These are phyloP conservation scores for Trebouxia sp. DNA, from an alignment of 139 green algal species.

Conservation along the genomic window DNA sequence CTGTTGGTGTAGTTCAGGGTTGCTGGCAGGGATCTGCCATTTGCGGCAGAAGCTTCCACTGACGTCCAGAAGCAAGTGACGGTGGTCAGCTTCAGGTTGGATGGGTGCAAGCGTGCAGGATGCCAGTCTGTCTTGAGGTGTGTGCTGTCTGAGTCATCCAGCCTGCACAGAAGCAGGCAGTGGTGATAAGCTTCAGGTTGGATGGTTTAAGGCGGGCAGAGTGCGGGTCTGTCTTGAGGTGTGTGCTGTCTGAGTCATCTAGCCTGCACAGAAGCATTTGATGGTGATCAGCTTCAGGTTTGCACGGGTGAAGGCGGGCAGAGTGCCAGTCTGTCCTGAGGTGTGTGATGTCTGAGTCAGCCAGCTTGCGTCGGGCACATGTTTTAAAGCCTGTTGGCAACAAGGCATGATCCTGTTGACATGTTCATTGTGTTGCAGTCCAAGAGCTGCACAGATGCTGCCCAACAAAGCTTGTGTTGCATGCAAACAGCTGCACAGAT, in stretches of 20 bases:
- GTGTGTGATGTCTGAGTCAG: neutral
- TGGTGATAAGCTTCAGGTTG: neutral
- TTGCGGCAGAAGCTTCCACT: neutral
- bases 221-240: neutral
- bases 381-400: too few species aligned
- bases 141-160: neutral
- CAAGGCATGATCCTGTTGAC: too few species aligned
- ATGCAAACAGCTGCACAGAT: too few species aligned
- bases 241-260: neutral
- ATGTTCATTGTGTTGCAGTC: too few species aligned
- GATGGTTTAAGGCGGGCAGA: neutral
- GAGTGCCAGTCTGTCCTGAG: neutral
- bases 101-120: neutral
- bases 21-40: neutral
- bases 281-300: neutral
- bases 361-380: too few species aligned
- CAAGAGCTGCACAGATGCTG: too few species aligned
- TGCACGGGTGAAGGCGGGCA: neutral
- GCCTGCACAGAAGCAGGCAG: neutral
- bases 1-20: conserved; percentile 10
- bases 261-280: neutral
- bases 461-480: too few species aligned
- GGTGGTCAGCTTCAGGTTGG: neutral
- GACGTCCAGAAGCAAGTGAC: neutral
- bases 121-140: neutral